phyloP scores from a whole-genome alignment of 441 rosid species.

The Eruca vesicaria region DNA sequence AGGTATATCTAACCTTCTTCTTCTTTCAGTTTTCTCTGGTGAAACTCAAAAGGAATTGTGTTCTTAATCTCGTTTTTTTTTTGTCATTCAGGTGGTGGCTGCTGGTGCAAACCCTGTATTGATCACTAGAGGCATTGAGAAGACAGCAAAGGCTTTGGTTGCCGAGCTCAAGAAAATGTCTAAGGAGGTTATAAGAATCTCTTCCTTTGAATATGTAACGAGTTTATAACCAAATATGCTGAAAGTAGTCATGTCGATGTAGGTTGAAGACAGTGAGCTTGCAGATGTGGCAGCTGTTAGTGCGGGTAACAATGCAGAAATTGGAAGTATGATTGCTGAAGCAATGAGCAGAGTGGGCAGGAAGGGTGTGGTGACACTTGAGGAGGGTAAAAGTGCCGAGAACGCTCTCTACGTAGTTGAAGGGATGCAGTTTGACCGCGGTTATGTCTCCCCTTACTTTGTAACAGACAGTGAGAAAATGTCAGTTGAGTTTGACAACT shows the following conservation, averaged over 20 bases:
- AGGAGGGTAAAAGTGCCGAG: slow-evolving; percentile 96
- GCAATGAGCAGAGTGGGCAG: slow-evolving; percentile 98
- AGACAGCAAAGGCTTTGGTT: slow-evolving; percentile 80
- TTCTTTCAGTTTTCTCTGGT: background rate
- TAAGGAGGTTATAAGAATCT: slow-evolving; percentile 60
- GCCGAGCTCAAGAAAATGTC: slow-evolving; percentile 73
- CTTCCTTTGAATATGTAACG: background rate
- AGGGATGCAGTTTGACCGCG: slow-evolving; percentile 99
- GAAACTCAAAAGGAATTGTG: background rate
- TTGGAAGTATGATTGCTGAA: slow-evolving; percentile 96
- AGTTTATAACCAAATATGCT: background rate
- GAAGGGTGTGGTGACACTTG: slow-evolving; percentile 97
- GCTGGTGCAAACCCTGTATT: slow-evolving; percentile 96
- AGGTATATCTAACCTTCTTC: slow-evolving; percentile 46
- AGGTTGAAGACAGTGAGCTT: slow-evolving; percentile 98
- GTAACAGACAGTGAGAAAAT: slow-evolving; percentile 95
- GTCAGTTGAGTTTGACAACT: slow-evolving; percentile 91
- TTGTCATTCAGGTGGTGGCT: slow-evolving; percentile 68
- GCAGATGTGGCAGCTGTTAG: slow-evolving; percentile 98
- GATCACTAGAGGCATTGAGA: slow-evolving; percentile 92
- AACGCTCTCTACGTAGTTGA: slow-evolving; percentile 94
- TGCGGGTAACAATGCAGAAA: slow-evolving; percentile 93
- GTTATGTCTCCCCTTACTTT: slow-evolving; percentile 94
- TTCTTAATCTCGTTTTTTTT: background rate
- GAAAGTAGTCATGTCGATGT: slow-evolving; percentile 21